phyloP scores from a whole-genome alignment of 2,329 filamentous ascomycete genomes.

The Sporothrix pseudoabietina region DNA sequence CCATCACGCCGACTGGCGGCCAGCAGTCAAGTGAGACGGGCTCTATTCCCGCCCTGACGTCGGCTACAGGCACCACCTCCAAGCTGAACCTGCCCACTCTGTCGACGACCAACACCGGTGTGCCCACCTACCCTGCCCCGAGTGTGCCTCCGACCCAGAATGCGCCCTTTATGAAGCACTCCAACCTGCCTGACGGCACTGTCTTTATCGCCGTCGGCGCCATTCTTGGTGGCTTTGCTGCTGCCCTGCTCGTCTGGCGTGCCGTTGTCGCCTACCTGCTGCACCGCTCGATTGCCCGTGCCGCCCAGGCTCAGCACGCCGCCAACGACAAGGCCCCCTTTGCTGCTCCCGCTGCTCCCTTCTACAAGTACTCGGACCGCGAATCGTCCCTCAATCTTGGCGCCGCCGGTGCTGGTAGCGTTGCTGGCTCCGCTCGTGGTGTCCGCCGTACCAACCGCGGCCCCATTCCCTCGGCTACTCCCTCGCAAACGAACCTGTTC shows the following conservation, averaged over 20 bases:
- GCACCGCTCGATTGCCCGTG: conserved; percentile 85
- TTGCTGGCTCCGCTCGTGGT: conserved; percentile 47
- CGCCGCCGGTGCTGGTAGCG: conserved; percentile 46
- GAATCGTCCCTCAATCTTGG: conserved; percentile 57
- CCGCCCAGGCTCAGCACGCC: conserved; percentile 72
- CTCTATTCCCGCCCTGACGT: conserved; percentile 34
- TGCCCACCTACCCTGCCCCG: conserved; percentile 67
- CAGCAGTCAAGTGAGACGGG: background rate
- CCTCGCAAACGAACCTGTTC: conserved; percentile 75
- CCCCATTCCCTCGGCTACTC: conserved; percentile 57
- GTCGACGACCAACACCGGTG: conserved; percentile 43
- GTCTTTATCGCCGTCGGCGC: conserved; percentile 95
- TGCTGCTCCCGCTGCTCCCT: conserved; percentile 56
- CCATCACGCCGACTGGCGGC: conserved; percentile 26
- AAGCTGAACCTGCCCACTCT: conserved; percentile 47
- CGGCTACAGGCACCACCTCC: conserved; percentile 22
- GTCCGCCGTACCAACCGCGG: conserved; percentile 56
- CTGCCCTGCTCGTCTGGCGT: conserved; percentile 86
- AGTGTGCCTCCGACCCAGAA: conserved; percentile 78
- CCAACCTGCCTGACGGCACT: conserved; percentile 82
- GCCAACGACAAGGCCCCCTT: conserved; percentile 70
- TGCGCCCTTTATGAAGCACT: conserved; percentile 91
- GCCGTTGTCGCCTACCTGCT: conserved; percentile 85
- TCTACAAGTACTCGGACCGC: conserved; percentile 66
- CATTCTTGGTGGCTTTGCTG: conserved; percentile 77